Percentiles rank a stretch among this genome's conserved stretches.
phyloP scores from a whole-genome alignment of 208 protist species.

The Porcisia deanei region DNA sequence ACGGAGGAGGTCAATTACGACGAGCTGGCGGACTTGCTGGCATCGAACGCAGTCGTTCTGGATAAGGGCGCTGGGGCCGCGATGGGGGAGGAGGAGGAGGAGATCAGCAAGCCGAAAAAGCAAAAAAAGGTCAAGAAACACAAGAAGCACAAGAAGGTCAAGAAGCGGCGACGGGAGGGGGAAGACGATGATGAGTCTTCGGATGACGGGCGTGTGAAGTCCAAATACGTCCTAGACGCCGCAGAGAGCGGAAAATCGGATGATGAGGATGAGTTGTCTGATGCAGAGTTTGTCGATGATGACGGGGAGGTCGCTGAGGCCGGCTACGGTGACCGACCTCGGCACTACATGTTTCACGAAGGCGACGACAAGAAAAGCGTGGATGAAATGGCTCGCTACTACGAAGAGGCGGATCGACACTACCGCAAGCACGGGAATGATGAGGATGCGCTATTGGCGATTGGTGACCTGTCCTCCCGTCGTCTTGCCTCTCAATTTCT shows the following conservation, averaged over 20 bases:
- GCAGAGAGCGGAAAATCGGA: conserved; percentile 42
- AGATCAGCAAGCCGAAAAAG: conserved; percentile 18
- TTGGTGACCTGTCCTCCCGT: conserved; percentile 60
- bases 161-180: conserved; percentile 26
- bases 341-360: conserved; percentile 61
- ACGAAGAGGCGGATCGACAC: conserved; percentile 63
- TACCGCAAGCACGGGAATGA: conserved; percentile 16
- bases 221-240: conserved; percentile 36
- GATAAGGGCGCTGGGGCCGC: conserved; percentile 1
- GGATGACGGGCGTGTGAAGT: conserved; percentile 22
- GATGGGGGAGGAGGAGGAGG: background rate
- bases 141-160: conserved; percentile 26
- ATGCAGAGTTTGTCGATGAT: conserved; percentile 50
- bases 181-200: conserved; percentile 25
- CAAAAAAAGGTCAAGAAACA: conserved; percentile 37
- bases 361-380: conserved; percentile 71
- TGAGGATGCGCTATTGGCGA: conserved; percentile 27
- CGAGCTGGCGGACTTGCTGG: conserved; percentile 71
- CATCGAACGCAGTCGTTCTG: conserved; percentile 3
- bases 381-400: conserved; percentile 75
- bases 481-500: conserved; percentile 78
- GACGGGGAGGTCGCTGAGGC: conserved; percentile 39
- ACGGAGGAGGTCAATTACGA: conserved; percentile 68
- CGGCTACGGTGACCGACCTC: conserved; percentile 13
- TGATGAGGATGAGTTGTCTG: conserved; percentile 28